Percentiles rank a stretch among this genome's conserved stretches.
phyloP scores from a whole-genome alignment of 768 basidiomycete genomes.

The Psilocybe cyanescens region DNA sequence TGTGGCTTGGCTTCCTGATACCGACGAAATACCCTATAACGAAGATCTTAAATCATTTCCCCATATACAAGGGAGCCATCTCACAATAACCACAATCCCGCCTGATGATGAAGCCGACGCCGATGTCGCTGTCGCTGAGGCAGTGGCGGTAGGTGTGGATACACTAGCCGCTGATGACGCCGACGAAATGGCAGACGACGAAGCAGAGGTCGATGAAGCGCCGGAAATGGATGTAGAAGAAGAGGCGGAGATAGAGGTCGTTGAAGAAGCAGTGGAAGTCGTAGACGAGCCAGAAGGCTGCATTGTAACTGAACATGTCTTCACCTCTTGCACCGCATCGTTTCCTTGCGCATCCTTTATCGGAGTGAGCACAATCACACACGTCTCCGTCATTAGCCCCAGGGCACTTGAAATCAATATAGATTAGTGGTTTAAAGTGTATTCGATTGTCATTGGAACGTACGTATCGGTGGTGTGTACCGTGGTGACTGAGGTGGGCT shows the following conservation, averaged over 20 bases:
- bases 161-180: conserved; percentile 9
- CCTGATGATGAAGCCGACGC: conserved; percentile 12
- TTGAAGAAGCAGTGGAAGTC: conserved; percentile 17
- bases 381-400: conserved; percentile 60
- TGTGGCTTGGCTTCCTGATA: not conserved
- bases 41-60: not conserved
- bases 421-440: conserved; percentile 14
- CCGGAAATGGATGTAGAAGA: conserved; percentile 9
- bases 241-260: conserved; percentile 12
- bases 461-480: conserved; percentile 51
- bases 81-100: conserved; percentile 7
- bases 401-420: conserved; percentile 39
- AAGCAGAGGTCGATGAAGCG: conserved; percentile 8
- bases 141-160: conserved; percentile 4
- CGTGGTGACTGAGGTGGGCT: conserved; percentile 45
- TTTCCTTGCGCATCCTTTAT: conserved; percentile 51
- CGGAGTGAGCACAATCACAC: conserved; percentile 60
- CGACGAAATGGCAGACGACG: conserved; percentile 11
- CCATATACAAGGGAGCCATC: not conserved
- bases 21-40: conserved; percentile 3
- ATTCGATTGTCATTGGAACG: conserved; percentile 23
- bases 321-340: conserved; percentile 54
- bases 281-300: conserved; percentile 26
- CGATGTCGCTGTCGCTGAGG: conserved; percentile 20
- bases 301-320: conserved; percentile 50